A percentile compares a stretch with the other conserved stretches of the same genome.
These are phyloP conservation scores for Letharia columbiana DNA, from an alignment of 495 filamentous ascomycete species.

Conservation along the genomic window DNA sequence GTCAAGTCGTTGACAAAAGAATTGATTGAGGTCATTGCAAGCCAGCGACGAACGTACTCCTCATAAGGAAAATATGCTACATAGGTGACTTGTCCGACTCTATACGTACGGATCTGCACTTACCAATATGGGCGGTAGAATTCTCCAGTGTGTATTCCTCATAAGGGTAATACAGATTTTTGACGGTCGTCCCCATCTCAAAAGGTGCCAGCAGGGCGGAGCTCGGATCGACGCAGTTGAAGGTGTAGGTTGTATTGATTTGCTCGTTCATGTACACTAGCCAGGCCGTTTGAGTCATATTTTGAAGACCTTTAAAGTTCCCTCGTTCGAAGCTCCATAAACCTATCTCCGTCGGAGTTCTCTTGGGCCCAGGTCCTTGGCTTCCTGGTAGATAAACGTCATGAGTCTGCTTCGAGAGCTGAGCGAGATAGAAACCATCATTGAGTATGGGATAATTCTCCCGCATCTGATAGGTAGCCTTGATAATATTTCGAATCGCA, in stretches of 20 bases:
- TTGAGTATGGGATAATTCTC: slow-evolving; percentile 40
- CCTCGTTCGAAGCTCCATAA: slow-evolving; percentile 39
- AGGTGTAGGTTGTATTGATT: slow-evolving; percentile 32
- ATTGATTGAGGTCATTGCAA: not conserved
- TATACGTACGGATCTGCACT: slow-evolving; percentile 39
- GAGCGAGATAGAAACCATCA: slow-evolving; percentile 38
- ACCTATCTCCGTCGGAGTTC: slow-evolving; percentile 38
- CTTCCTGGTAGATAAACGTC: slow-evolving; percentile 41
- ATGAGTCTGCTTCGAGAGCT: slow-evolving; percentile 38
- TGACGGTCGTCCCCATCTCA: slow-evolving; percentile 34
- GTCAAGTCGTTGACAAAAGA: not conserved
- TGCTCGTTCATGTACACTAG: slow-evolving; percentile 44
- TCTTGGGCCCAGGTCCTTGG: slow-evolving; percentile 17
- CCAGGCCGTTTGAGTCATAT: slow-evolving; percentile 42
- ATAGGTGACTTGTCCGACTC: not conserved
- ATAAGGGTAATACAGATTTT: slow-evolving; percentile 44
- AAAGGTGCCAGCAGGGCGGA: slow-evolving; percentile 39
- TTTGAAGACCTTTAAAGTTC: slow-evolving; percentile 30
- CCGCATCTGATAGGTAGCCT: slow-evolving; percentile 42
- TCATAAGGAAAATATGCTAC: not conserved
- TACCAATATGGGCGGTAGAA: slow-evolving; percentile 41
- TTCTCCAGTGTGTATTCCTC: slow-evolving; percentile 35
- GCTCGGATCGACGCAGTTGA: slow-evolving; percentile 33
- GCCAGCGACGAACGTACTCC: not conserved
- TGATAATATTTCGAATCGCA: slow-evolving; percentile 40